phyloP scores from a whole-genome alignment of 2,329 filamentous ascomycete species.

The Neurospora sp. region DNA sequence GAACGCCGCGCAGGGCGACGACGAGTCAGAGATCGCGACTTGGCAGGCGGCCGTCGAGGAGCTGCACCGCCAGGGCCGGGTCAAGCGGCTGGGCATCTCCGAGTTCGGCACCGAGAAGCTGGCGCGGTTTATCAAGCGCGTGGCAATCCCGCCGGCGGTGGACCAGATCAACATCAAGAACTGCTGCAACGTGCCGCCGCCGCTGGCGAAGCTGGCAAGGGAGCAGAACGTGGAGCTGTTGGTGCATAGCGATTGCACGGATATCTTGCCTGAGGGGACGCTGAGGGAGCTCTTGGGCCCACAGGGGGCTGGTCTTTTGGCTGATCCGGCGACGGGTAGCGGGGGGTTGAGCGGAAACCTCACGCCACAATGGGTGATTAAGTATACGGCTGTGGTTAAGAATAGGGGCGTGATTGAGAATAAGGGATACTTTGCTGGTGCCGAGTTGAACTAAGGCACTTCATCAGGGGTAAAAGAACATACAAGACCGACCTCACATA shows the following conservation, averaged over 20 bases:
- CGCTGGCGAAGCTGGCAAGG: conserved; percentile 76
- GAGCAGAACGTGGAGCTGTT: conserved; percentile 74
- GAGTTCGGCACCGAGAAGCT: conserved; percentile 87
- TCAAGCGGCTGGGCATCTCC: conserved; percentile 69
- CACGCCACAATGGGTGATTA: conserved; percentile 85
- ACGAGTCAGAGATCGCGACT: conserved; percentile 53
- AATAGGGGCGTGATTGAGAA: conserved; percentile 95
- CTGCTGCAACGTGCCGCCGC: conserved; percentile 90
- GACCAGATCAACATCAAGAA: conserved; percentile 95
- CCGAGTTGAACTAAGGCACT: conserved; percentile 45
- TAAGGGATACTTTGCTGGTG: conserved; percentile 92
- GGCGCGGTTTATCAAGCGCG: conserved; percentile 61
- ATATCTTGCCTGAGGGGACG: conserved; percentile 80
- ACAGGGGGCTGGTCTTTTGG: conserved; percentile 66
- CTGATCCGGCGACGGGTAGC: conserved; percentile 32
- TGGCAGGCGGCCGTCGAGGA: conserved; percentile 61
- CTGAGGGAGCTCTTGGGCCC: conserved; percentile 73
- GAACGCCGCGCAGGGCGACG: conserved; percentile 51
- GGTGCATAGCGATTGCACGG: conserved; percentile 88
- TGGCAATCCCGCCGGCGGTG: conserved; percentile 65
- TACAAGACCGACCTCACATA: background rate
- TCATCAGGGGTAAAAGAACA: background rate
- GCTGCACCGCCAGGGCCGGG: conserved; percentile 59
- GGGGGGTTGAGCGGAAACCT: conserved; percentile 66
- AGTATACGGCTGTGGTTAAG: conserved; percentile 92